Evolutionary conservation across 2,329 filamentous ascomycete genomes (phyloP).

Genomic region (Pestalotiopsis fici): DNA sequence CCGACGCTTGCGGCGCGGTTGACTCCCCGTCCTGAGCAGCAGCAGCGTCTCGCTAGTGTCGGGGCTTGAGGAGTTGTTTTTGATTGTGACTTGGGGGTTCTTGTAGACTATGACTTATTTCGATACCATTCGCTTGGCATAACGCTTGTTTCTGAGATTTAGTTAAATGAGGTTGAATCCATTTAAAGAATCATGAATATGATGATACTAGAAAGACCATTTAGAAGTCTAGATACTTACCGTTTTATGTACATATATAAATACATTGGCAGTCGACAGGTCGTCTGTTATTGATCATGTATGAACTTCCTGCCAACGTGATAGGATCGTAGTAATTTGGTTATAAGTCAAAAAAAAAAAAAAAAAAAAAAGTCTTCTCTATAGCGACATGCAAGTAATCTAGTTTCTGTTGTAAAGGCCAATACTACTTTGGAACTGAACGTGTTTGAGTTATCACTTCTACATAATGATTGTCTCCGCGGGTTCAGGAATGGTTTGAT

Average conservation of each 20-base stretch:
- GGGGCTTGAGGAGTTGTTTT: slow-evolving; percentile 5
- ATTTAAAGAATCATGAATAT: neutral
- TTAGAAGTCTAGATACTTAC: neutral
- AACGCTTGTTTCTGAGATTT: neutral
- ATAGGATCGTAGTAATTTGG: no score
- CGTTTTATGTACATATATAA: neutral
- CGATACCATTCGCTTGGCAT: neutral
- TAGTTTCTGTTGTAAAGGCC: no score
- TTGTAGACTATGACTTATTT: neutral
- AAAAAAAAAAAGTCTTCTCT: no score
- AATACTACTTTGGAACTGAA: no score
- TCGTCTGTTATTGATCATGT: neutral
- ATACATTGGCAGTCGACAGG: neutral
- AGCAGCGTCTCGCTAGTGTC: slow-evolving; percentile 20
- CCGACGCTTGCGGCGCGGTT: slow-evolving; percentile 38
- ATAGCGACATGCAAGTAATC: no score
- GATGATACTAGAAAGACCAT: neutral
- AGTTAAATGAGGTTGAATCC: neutral
- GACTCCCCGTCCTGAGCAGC: slow-evolving; percentile 30
- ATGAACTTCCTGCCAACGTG: no score
- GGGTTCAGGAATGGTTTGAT: no score
- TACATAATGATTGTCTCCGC: neutral
- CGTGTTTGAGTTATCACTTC: no score
- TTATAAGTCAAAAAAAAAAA: no score
- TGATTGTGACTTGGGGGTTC: neutral